Conservation (phyloP, 345 rosid species). For the Erucastrum elatum region DNA sequence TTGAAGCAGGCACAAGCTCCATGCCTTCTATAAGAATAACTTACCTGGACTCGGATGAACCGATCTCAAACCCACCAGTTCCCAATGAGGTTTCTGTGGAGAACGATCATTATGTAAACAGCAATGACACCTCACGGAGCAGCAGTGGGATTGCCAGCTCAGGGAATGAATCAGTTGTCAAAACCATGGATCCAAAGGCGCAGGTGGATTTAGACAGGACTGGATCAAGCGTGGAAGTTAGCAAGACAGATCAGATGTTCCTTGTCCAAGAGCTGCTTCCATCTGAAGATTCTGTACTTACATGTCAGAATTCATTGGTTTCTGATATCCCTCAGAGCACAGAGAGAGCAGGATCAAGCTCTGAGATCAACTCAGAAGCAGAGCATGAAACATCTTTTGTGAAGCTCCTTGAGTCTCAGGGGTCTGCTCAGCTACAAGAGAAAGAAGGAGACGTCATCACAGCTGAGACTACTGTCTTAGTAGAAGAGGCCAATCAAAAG, state of each 20-base stretch:
- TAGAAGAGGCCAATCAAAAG: conserved; percentile 29
- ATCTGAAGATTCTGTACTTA: conserved; percentile 58
- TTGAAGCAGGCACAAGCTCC: conserved; percentile 46
- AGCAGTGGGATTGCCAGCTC: conserved; percentile 43
- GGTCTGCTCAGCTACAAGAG: conserved; percentile 36
- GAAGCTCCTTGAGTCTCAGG: conserved; percentile 61
- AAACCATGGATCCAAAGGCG: conserved; percentile 32
- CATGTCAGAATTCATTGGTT: conserved; percentile 51
- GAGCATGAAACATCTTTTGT: conserved; percentile 45
- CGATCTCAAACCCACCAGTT: conserved; percentile 41
- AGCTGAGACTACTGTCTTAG: conserved; percentile 33
- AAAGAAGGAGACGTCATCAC: conserved; percentile 32
- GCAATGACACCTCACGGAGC: conserved; percentile 48
- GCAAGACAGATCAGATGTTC: conserved; percentile 15
- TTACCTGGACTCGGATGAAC: conserved; percentile 54
- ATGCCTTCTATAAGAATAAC: conserved; percentile 43
- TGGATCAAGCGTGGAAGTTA: conserved; percentile 39
- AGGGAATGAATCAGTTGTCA: conserved; percentile 38
- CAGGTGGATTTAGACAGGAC: conserved; percentile 32
- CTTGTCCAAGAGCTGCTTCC: conserved; percentile 38
- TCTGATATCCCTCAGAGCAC: conserved; percentile 44
- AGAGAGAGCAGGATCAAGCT: conserved; percentile 57
- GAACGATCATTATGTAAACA: conserved; percentile 45
- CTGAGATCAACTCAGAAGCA: conserved; percentile 48
- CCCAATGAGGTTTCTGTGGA: conserved; percentile 56